phyloP scores from a whole-genome alignment of 345 rosid genomes.

The Rhizophora mangle region DNA sequence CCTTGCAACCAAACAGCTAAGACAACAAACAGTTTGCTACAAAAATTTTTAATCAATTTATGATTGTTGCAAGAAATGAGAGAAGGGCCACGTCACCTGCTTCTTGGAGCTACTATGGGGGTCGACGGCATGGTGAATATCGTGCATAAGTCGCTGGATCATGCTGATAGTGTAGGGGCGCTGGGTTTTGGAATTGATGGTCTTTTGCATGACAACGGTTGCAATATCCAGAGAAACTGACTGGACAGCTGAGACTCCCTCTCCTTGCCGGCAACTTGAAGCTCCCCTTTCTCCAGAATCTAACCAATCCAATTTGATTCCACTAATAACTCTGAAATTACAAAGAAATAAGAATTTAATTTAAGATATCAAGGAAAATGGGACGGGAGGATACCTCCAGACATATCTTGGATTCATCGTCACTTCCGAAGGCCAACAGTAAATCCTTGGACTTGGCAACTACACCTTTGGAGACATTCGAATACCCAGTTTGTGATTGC shows the following conservation, averaged over 20 bases:
- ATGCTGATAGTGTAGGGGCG: constrained; percentile 93
- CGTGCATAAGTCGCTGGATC: constrained; percentile 94
- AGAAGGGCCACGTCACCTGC: constrained; percentile 45
- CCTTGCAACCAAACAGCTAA: no score
- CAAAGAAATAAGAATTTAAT: background rate
- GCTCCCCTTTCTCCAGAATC: constrained; percentile 97
- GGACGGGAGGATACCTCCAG: constrained; percentile 44
- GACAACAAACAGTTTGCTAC: no score
- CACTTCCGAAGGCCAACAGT: constrained; percentile 60
- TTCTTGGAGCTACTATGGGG: constrained; percentile 86
- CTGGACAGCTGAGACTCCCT: constrained; percentile 84
- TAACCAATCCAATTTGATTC: constrained; percentile 15
- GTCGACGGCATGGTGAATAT: constrained; percentile 88
- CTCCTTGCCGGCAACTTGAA: constrained; percentile 98
- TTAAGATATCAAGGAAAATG: background rate
- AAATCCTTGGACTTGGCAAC: constrained; percentile 87
- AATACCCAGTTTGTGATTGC: constrained; percentile 89
- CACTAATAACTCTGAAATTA: background rate
- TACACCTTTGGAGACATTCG: constrained; percentile 89
- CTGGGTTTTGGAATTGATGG: constrained; percentile 86
- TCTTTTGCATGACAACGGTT: constrained; percentile 92
- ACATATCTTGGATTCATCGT: constrained; percentile 75
- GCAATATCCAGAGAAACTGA: constrained; percentile 97
- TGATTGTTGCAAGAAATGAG: no score
- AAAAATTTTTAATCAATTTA: no score